These are phyloP conservation scores for Musa beccarii DNA, from an alignment of 176 grass and related monocot species.

Conservation along the genomic window DNA sequence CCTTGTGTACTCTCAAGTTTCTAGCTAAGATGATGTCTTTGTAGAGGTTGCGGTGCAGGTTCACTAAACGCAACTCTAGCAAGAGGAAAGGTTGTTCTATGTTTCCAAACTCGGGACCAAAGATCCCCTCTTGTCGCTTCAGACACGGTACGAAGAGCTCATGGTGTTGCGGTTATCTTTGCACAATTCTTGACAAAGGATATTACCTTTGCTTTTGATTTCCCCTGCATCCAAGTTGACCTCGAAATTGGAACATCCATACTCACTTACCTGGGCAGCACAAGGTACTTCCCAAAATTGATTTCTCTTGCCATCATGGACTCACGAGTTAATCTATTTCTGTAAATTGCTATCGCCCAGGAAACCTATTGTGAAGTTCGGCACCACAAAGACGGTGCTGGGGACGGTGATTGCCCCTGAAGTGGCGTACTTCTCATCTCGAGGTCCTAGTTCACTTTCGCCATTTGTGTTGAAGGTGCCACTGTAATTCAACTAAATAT, in stretches of 20 bases:
- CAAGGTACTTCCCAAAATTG: conserved; percentile 33
- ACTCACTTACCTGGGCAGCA: conserved; percentile 55
- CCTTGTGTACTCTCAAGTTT: not conserved
- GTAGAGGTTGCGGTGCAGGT: conserved; percentile 85
- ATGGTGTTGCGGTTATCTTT: conserved; percentile 66
- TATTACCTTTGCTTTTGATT: conserved; percentile 59
- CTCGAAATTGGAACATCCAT: conserved; percentile 75
- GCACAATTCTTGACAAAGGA: conserved; percentile 87
- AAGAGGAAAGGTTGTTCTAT: conserved; percentile 84
- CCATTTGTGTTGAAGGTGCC: conserved; percentile 79
- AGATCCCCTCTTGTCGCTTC: conserved; percentile 57
- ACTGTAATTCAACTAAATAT: not conserved
- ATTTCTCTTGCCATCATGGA: not conserved
- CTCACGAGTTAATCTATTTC: not conserved
- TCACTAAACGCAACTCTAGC: conserved; percentile 73
- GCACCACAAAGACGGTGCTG: conserved; percentile 56
- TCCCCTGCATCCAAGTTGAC: conserved; percentile 86
- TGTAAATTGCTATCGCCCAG: conserved; percentile 23
- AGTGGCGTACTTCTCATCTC: conserved; percentile 88
- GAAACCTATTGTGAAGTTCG: conserved; percentile 54
- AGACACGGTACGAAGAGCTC: conserved; percentile 62
- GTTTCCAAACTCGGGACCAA: conserved; percentile 85
- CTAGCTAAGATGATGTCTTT: conserved; percentile 37
- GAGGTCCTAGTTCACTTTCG: conserved; percentile 79
- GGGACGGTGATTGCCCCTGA: conserved; percentile 76